Conservation (phyloP, 2,329 filamentous ascomycete genomes). For the Fusarium decemcellulare region DNA sequence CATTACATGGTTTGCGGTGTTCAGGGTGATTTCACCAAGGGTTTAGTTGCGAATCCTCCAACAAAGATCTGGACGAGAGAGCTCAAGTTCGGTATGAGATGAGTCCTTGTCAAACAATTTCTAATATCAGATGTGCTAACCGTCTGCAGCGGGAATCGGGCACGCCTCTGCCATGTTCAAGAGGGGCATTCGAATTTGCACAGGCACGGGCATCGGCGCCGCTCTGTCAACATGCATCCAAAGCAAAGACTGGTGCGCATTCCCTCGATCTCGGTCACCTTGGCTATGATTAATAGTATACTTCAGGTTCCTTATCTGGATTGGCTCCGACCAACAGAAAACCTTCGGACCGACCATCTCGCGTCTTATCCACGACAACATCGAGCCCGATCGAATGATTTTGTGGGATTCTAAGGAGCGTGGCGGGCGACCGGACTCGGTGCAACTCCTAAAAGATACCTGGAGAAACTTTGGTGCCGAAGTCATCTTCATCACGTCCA, state of each 20-base stretch:
- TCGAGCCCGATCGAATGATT: constrained; percentile 6
- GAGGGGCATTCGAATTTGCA: constrained; percentile 9
- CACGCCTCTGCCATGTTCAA: constrained; percentile 15
- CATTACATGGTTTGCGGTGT: constrained; percentile 20
- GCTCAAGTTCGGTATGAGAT: constrained; percentile 1
- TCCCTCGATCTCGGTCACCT: no score
- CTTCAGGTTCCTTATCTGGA: constrained; percentile 18
- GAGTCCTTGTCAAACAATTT: not conserved
- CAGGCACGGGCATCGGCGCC: constrained; percentile 3
- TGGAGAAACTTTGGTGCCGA: not conserved
- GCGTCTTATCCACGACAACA: not conserved
- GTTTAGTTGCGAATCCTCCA: not conserved
- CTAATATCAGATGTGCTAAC: not conserved
- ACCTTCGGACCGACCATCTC: constrained; percentile 4
- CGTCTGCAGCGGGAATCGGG: not conserved
- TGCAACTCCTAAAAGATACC: not conserved
- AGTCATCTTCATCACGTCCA: constrained; percentile 12
- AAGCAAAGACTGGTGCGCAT: constrained; percentile 3
- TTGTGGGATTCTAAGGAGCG: constrained; percentile 9
- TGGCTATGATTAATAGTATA: no score
- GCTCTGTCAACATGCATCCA: constrained; percentile 17
- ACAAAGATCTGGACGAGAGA: constrained; percentile 11
- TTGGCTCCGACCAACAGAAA: not conserved
- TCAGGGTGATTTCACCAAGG: constrained; percentile 7
- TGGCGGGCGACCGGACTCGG: not conserved